Evolutionary conservation across 192 early-diverging fungal genomes (phyloP).

Genomic region (Thoreauomyces humboldtii): DNA sequence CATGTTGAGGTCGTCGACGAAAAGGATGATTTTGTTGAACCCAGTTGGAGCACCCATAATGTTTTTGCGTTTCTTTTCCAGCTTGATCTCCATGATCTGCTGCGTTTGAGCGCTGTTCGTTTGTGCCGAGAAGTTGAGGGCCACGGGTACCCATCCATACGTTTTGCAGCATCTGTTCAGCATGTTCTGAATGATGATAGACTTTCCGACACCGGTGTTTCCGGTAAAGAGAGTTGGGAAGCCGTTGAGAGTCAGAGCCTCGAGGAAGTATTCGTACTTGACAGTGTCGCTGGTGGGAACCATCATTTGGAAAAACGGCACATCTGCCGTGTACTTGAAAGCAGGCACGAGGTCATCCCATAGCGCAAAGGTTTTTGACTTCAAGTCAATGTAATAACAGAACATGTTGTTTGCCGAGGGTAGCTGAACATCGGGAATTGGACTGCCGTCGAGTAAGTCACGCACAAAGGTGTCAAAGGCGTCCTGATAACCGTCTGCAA

Average conservation of each 20-base stretch:
- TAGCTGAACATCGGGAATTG: conserved; percentile 45
- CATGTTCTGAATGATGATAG: conserved; percentile 57
- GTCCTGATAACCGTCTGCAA: conserved; percentile 58
- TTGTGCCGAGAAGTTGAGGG: conserved; percentile 60
- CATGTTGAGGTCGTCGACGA: conserved; percentile 66
- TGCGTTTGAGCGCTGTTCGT: conserved; percentile 60
- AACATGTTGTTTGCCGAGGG: conserved; percentile 53
- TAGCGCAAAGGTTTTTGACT: conserved; percentile 41
- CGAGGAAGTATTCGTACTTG: conserved; percentile 56
- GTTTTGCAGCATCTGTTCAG: conserved; percentile 44
- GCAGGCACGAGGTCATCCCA: conserved; percentile 59
- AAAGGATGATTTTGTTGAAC: conserved; percentile 53
- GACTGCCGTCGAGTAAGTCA: conserved; percentile 45
- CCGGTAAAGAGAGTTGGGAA: conserved; percentile 56
- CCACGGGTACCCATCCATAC: conserved; percentile 44
- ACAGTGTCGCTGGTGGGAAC: conserved; percentile 60
- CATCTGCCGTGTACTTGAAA: conserved; percentile 51
- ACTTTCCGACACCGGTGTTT: conserved; percentile 60
- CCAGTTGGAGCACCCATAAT: conserved; percentile 59
- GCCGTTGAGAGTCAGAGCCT: conserved; percentile 42
- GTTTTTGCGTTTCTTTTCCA: conserved; percentile 63
- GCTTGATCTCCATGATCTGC: conserved; percentile 58
- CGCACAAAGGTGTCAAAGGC: conserved; percentile 54
- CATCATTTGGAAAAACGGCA: conserved; percentile 66
- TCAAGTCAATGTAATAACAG: conserved; percentile 51